phyloP scores from a whole-genome alignment of 352 stramenopile genomes.

The Pythium utonaiense region DNA sequence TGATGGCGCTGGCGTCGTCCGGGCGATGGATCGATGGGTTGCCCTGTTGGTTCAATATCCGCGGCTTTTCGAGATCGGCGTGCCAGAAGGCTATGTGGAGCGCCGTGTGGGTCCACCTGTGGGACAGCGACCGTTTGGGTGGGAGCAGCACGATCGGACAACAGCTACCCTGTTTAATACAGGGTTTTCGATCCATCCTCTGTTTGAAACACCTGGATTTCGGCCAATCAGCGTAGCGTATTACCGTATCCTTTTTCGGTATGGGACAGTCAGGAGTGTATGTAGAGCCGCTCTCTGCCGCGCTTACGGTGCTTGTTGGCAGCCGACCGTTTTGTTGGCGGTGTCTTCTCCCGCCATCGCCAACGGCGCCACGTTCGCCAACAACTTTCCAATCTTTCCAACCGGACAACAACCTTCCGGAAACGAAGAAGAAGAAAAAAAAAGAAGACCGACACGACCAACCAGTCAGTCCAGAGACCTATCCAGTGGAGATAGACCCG shows the following conservation, averaged over 20 bases:
- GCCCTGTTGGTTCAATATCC: constrained; percentile 9
- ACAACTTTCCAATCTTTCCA: neutral
- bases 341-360: neutral
- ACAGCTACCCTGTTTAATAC: constrained; percentile 1
- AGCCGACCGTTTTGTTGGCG: neutral
- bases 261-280: neutral
- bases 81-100: constrained; percentile 2
- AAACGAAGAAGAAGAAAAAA: constrained; percentile 1
- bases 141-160: no score
- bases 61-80: constrained; percentile 10
- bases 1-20: neutral
- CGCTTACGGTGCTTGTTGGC: neutral
- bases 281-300: neutral
- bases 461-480: constrained; percentile 13
- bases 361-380: neutral
- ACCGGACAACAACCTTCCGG: neutral
- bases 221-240: neutral
- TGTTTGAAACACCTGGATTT: neutral
- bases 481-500: neutral
- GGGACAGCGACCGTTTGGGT: neutral
- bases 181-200: neutral
- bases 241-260: neutral
- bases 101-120: neutral
- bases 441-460: constrained; percentile 16
- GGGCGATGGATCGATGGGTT: no score